phyloP scores from a whole-genome alignment of 1,139 yeast species.

The Pichia sp. region DNA sequence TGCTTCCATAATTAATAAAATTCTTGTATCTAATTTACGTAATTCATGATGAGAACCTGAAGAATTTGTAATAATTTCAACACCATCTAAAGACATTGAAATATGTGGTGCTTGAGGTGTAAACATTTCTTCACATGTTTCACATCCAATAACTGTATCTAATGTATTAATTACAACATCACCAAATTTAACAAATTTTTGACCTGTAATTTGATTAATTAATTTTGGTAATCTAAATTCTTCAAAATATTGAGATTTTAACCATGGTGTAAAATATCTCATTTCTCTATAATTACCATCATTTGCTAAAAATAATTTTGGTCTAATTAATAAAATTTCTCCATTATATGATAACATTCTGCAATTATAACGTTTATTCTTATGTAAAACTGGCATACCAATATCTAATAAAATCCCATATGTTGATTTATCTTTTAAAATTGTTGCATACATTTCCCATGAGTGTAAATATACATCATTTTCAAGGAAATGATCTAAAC shows the following conservation, averaged over 20 bases:
- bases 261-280: slow-evolving; percentile 96
- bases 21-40: slow-evolving; percentile 76
- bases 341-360: slow-evolving; percentile 78
- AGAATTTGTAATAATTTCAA: slow-evolving; percentile 90
- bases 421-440: slow-evolving; percentile 58
- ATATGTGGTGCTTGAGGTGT: slow-evolving; percentile 96
- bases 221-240: slow-evolving; percentile 61
- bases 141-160: slow-evolving; percentile 89
- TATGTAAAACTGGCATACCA: slow-evolving; percentile 91
- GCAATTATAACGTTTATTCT: slow-evolving; percentile 85
- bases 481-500: slow-evolving; percentile 91
- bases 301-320: slow-evolving; percentile 86
- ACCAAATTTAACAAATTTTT: slow-evolving; percentile 68
- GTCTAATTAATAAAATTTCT: slow-evolving; percentile 75
- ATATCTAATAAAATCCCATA: slow-evolving; percentile 77
- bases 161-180: slow-evolving; percentile 80
- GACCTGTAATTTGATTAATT: slow-evolving; percentile 59
- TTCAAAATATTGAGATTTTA: slow-evolving; percentile 68
- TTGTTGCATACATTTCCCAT: slow-evolving; percentile 89
- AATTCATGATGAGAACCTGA: slow-evolving; percentile 96
- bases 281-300: slow-evolving; percentile 97
- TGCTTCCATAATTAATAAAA: slow-evolving; percentile 82
- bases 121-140: slow-evolving; percentile 94
- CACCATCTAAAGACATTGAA: slow-evolving; percentile 87
- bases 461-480: slow-evolving; percentile 83